Evolutionary conservation across 2,329 filamentous ascomycete genomes (phyloP), one percentile per base, ranked within the genome.

Genomic region (Diaporthe sp.): DNA sequence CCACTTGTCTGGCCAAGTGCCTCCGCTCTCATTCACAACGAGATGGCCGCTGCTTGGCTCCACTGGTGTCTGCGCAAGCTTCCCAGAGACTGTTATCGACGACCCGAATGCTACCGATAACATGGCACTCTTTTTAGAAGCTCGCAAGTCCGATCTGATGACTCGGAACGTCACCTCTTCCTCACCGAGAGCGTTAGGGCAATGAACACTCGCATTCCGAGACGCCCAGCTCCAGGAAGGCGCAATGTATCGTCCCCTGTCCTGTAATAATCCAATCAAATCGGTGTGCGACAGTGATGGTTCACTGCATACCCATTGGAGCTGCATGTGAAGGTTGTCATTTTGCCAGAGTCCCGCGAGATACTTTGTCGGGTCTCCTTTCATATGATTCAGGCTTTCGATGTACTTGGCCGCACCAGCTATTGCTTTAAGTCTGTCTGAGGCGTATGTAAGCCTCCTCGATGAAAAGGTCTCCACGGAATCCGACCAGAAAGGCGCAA

Each of bases 321-420:
- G 22, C 0, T 53, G 49, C 9, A 4, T 53, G 0, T 13, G 8
- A 1, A 53, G 3, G 1, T 15, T 3, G 0, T 13, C 6, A 6
- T n/a, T 2, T 25, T 53, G 10, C 49, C 49, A 53, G 3, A 53
- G 49, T 1, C 49, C 49, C 22, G 1, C 49, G 13, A 53, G 49
- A 53, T 51, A n/a, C 13, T 13, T 25, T 17, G 9, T 13, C 0
- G 0, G 49, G 0, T 13, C 4, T 12, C n/a, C n/a, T 1, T 51
- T 0, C 10, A 2, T 2, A 1, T 25, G 10, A 4, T 51, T 0
- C 2, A 13, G 12, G n/a, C 9, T 13, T 25, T 53, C 9, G 1
- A 53, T 25, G n/a, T 5, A 25, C 12, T 53, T 53, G n/a, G n/a
- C 49, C 6, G 5, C 49, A 9, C 49, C 49, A 1, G 49, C n/a